phyloP scores from a whole-genome alignment of 2,329 filamentous ascomycete species.

The Botrytis paeoniae region DNA sequence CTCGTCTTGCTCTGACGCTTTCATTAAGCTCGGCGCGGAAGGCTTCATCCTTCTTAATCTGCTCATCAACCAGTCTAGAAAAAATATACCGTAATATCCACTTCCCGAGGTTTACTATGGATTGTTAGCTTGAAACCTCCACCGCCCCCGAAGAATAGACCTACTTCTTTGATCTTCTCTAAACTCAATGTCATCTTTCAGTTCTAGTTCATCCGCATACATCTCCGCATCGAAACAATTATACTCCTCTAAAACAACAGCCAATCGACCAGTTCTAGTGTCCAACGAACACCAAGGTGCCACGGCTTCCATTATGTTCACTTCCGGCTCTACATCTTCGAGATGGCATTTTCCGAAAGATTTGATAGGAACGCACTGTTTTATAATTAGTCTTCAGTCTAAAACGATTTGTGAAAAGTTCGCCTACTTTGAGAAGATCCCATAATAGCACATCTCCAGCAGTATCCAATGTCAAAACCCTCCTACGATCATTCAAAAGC shows the following conservation, averaged over 20 bases:
- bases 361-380: conserved; percentile 76
- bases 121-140: conserved; percentile 26
- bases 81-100: conserved; percentile 95
- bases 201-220: conserved; percentile 83
- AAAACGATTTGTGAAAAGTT: conserved; percentile 24
- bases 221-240: conserved; percentile 97
- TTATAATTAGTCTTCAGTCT: conserved; percentile 26
- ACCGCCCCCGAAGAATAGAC: conserved; percentile 36
- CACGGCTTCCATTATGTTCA: conserved; percentile 86
- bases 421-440: conserved; percentile 78
- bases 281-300: conserved; percentile 97
- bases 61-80: conserved; percentile 82
- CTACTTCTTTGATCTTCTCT: conserved; percentile 89
- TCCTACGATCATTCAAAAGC: conserved; percentile 83
- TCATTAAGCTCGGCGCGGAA: conserved; percentile 69
- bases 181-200: conserved; percentile 75
- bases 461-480: conserved; percentile 88
- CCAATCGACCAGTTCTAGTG: conserved; percentile 85
- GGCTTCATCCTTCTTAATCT: conserved; percentile 75
- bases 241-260: conserved; percentile 87
- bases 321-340: conserved; percentile 81
- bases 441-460: conserved; percentile 92
- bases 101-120: conserved; percentile 90
- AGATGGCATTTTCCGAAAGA: conserved; percentile 94
- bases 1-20: conserved; percentile 53